These are phyloP conservation scores for Mariannaea elegans DNA, from an alignment of 2,329 filamentous ascomycete species.

Conservation along the genomic window DNA sequence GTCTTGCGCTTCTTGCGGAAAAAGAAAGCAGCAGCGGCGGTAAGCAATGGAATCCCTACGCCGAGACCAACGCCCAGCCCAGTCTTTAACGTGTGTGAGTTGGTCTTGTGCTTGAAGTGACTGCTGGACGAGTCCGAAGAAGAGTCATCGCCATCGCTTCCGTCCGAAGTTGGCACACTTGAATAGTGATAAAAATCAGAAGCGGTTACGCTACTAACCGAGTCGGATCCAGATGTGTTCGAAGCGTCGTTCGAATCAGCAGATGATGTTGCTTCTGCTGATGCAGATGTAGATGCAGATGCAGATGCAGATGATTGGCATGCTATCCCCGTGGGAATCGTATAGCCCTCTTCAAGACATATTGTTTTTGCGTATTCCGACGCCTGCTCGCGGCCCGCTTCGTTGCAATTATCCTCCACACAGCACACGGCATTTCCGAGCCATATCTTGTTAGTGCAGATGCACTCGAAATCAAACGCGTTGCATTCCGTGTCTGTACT, in stretches of 20 bases:
- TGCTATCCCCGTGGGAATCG: conserved; percentile 1
- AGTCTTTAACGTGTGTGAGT: neutral
- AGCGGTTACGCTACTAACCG: too few species aligned
- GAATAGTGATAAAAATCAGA: too few species aligned
- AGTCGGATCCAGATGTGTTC: neutral
- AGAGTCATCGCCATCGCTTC: neutral
- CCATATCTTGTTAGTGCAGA: conserved; percentile 5
- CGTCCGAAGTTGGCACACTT: neutral
- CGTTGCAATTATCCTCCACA: conserved; percentile 12
- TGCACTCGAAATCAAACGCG: conserved; percentile 13
- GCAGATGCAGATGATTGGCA: too few species aligned
- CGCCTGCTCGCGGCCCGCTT: conserved; percentile 2
- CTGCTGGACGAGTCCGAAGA: neutral
- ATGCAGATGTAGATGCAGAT: neutral
- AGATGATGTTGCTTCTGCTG: neutral
- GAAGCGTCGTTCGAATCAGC: neutral
- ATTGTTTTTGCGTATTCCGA: neutral
- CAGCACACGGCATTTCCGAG: conserved; percentile 13
- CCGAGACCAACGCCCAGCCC: conserved; percentile 12
- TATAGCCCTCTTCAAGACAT: neutral
- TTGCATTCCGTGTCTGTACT: neutral
- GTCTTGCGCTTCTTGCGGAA: conserved; percentile 1
- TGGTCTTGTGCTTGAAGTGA: neutral
- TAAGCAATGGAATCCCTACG: conserved; percentile 4
- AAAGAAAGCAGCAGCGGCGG: conserved; percentile 9